Conservation (phyloP, 208 protist species). For the Crithidia thermophila region DNA sequence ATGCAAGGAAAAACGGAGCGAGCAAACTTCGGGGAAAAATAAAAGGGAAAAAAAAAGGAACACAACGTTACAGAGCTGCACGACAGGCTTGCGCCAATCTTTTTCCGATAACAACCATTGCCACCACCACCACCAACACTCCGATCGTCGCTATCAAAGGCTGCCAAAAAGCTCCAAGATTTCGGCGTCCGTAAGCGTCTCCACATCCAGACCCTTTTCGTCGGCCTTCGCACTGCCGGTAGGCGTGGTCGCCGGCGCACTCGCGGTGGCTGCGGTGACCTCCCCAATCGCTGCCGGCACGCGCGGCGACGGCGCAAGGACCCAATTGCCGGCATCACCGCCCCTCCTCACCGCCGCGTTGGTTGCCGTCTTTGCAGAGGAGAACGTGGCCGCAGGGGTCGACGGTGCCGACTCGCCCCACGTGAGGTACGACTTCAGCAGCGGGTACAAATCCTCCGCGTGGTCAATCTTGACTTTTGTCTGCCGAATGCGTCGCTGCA, state of each 20-base stretch:
- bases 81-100: no score
- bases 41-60: constrained; percentile 10
- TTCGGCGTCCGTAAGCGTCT: constrained; percentile 71
- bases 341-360: not conserved
- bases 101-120: no score
- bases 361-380: not conserved
- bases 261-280: not conserved
- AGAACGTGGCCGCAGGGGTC: not conserved
- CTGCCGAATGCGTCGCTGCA: constrained; percentile 37
- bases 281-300: constrained; percentile 7
- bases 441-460: constrained; percentile 28
- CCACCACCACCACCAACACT: not conserved
- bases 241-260: not conserved
- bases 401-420: constrained; percentile 14
- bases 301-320: constrained; percentile 17
- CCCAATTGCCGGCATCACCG: constrained; percentile 6
- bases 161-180: constrained; percentile 74
- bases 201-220: constrained; percentile 18
- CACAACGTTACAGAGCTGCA: not conserved
- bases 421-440: constrained; percentile 35
- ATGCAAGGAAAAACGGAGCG: no score
- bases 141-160: not conserved
- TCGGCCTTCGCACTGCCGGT: no score
- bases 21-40: no score
- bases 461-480: constrained; percentile 31